Conservation (phyloP, 257 asterid species). For the Gardenia jasminoides region DNA sequence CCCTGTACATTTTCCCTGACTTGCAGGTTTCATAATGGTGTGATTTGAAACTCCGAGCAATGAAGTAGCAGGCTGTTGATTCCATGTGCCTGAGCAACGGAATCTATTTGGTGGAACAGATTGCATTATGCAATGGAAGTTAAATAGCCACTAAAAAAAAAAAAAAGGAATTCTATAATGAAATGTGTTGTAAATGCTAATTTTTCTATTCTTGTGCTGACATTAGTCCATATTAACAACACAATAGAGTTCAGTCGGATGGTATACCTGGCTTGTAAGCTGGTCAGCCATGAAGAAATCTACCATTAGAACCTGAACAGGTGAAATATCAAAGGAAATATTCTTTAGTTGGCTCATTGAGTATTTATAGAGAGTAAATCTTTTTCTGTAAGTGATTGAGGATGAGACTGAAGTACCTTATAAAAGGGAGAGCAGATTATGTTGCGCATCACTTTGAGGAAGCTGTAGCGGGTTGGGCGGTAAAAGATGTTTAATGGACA, state of each 20-base stretch:
- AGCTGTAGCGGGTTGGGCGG: constrained; percentile 74
- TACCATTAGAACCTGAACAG: constrained; percentile 69
- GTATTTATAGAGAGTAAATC: not conserved
- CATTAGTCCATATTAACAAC: not conserved
- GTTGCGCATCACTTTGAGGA: constrained; percentile 76
- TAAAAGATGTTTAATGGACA: constrained; percentile 80
- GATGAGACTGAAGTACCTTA: constrained; percentile 45
- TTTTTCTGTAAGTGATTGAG: not conserved
- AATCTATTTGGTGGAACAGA: constrained; percentile 38
- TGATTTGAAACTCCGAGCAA: constrained; percentile 71
- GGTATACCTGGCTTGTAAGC: constrained; percentile 86
- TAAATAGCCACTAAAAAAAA: not conserved
- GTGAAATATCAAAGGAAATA: constrained; percentile 7
- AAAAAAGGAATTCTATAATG: not conserved
- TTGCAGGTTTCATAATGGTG: constrained; percentile 67
- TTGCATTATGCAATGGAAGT: not conserved
- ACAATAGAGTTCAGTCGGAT: not conserved
- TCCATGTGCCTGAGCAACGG: constrained; percentile 89
- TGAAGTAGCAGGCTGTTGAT: constrained; percentile 79
- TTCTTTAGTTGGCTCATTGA: not conserved
- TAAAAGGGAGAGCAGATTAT: constrained; percentile 86
- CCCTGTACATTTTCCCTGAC: constrained; percentile 68
- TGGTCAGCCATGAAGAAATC: constrained; percentile 99
- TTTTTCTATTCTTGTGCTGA: not conserved
- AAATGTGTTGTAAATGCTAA: not conserved